Base-by-base conservation (phyloP, 108 stramenopile genomes). In the Fistulifera pelliculosa region DNA sequence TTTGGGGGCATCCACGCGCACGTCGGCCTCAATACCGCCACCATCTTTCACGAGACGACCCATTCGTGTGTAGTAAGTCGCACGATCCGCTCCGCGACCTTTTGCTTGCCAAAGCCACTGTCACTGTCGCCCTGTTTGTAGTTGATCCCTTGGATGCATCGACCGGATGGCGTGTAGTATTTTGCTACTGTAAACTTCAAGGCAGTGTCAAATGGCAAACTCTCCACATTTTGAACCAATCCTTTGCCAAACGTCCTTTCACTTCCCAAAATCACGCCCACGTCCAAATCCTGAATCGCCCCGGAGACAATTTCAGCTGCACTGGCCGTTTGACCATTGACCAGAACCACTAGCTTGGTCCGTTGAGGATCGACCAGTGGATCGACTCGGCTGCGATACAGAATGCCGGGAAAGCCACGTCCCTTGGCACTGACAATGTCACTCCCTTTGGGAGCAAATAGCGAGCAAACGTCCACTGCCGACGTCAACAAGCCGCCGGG, bases 291-390 rank as follows among this genome's bases (percentile, higher is more conserved):
- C 78, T 96, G 95, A 5, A 97, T 73, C n/a, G 96, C 94, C 22
- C 96, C 96, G 10, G 91, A 72, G 17, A 97, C 93, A 61, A 97
- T 97, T 63, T 97, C 96, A 1, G 96, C 92, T 21, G 94, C 94
- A 35, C 80, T 83, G 1, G 96, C 96, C 1, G 96, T 94, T 31
- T 80, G 73, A 22, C 79, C 77, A 61, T 96, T 95, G 7, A 91
- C 81, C 25, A 97, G 66, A 0, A 97, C 89, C 18, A 89, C 93
- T 23, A 97, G 82, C 19, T 88, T 86, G 21, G 87, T 83, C 31
- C 31, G 31, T 40, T 62, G 59, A n/a, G 79, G 66, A 48, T 77
- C 77, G 16, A 93, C 60, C 0, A 94, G 56, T 0, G 95, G 95
- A 40, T 87, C 90, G 14, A 78, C 71, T 19, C 75, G 71, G 54